Evolutionary conservation across 441 rosid genomes (phyloP), one percentile per base, ranked within the genome.

Genomic region (Pelargonium citronellum): DNA sequence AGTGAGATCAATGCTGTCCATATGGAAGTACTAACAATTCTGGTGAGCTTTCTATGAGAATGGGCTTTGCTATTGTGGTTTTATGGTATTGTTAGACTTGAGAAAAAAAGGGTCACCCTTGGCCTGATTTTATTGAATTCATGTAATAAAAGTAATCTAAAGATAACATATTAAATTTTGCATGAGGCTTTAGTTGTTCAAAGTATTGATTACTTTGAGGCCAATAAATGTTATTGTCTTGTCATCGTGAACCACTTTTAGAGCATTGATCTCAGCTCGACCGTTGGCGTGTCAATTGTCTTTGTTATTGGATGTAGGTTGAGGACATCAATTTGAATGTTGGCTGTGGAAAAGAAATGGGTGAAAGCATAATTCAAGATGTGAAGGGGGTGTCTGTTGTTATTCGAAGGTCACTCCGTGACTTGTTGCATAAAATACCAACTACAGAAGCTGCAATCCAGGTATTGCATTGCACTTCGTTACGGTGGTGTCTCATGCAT

Each of bases 281-380:
- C 12, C 8, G 49, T 16, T 10, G 67, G 15, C n/a, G 4, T 55
- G 7, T 47, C 66, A n/a, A 39, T 64, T n/a, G 17, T 37, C n/a
- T 46, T 67, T 70, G 49, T 30, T 67, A 1, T 64, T 70, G 15
- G 57, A 34, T 70, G 69, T 79, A 95, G 99, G 91, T 95, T 69
- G 87, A 88, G 82, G 97, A 95, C 75, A 91, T 95, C 85, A 91
- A 91, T 86, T 86, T 95, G 75, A 95, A 95, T 85, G 95, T 95
- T 74, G 98, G 96, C 57, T 75, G 81, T 67, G 96, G 92, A 79
- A 77, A 81, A 63, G 89, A 89, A 65, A 46, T 95, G 73, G 93
- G 98, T 71, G 97, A 88, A 83, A 92, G 92, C 88, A 92, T 91
- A 76, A 86, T 95, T 77, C 92, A 86, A 78, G 94, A 87, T 84